Conservation (phyloP, 2,329 filamentous ascomycete genomes). For the Pyricularia grisea region DNA sequence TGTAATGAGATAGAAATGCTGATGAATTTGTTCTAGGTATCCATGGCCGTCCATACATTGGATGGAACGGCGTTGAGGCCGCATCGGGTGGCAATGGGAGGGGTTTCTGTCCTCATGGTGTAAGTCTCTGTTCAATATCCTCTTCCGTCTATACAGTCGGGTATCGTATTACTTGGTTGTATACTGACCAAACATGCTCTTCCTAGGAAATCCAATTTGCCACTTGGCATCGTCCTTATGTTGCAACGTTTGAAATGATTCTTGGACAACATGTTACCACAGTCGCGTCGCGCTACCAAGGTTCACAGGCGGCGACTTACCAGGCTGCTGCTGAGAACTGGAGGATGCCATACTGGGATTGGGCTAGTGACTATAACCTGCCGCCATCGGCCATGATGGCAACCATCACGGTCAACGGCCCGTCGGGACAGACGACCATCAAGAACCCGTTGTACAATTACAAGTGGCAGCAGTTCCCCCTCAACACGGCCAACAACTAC, state of each 20-base stretch:
- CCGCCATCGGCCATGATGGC: constrained; percentile 18
- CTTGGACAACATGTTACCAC: constrained; percentile 32
- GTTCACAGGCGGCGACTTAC: constrained; percentile 23
- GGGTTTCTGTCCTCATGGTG: constrained; percentile 30
- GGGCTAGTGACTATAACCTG: constrained; percentile 28
- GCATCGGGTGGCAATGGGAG: constrained; percentile 15
- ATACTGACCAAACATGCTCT: background rate
- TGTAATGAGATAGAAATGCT: background rate
- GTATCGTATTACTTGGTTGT: too few species aligned
- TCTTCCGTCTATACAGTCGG: constrained; percentile 2
- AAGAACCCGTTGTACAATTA: constrained; percentile 40
- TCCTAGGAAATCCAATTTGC: constrained; percentile 29
- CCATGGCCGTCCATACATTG: constrained; percentile 13
- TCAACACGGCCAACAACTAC: constrained; percentile 9
- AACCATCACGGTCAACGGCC: constrained; percentile 8
- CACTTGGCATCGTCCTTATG: constrained; percentile 42
- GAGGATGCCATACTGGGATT: constrained; percentile 41
- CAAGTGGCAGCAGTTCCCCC: constrained; percentile 32
- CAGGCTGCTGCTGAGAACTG: constrained; percentile 29
- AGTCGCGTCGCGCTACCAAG: constrained; percentile 32
- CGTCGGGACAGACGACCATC: constrained; percentile 12
- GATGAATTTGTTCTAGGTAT: constrained; percentile 7
- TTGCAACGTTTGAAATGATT: constrained; percentile 42
- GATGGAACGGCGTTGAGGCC: constrained; percentile 18
- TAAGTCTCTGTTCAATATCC: background rate